Base-by-base conservation (phyloP, 192 early-diverging fungal species). In the Podochytrium sp. region DNA sequence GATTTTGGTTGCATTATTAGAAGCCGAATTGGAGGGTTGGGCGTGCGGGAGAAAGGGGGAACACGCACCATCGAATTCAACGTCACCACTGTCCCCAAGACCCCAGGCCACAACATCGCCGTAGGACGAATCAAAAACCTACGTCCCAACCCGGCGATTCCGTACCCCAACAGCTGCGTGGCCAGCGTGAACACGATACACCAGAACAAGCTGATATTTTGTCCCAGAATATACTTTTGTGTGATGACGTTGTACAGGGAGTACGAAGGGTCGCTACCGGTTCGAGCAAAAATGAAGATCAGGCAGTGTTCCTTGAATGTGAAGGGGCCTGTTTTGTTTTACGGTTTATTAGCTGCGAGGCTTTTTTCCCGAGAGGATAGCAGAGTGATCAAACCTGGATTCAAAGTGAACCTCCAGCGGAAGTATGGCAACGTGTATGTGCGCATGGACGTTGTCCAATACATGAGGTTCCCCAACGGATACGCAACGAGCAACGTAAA, bases 81-180 rank as follows among this genome's bases (percentile, higher is more conserved):
- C 29, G 69, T 60, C 38, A 67, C 67, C 50, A 76, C 27, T 32
- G 62, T 29, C 27, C 56, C 51, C 41, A 72, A 56, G 35, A 85
- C 91, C 2, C 85, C 68, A 2, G 95, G 95, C 95, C 95, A 99
- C 50, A 95, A 81, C 93, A 97, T 96, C 10, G 85, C 81, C 1
- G 91, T 83, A 25, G 95, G 95, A 51, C 91, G 88, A 18, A 98
- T 93, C n/a, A 98, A 81, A 76, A 91, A 94, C 33, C 87, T 85
- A 32, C 94, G 89, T 51, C 81, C 83, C 16, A 90, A 76, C 64
- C 91, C 94, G 41, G 91, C 91, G 77, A 92, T 76, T 29, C 90
- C 90, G 65, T 84, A 91, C 16, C 89, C 90, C 71, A 91, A 76
- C 29, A 89, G 57, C 73, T 90, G 87, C 53, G 90, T 92, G 0